Evolutionary conservation across 2,329 filamentous ascomycete genomes (phyloP).

Genomic region (Tothia fuscella): DNA sequence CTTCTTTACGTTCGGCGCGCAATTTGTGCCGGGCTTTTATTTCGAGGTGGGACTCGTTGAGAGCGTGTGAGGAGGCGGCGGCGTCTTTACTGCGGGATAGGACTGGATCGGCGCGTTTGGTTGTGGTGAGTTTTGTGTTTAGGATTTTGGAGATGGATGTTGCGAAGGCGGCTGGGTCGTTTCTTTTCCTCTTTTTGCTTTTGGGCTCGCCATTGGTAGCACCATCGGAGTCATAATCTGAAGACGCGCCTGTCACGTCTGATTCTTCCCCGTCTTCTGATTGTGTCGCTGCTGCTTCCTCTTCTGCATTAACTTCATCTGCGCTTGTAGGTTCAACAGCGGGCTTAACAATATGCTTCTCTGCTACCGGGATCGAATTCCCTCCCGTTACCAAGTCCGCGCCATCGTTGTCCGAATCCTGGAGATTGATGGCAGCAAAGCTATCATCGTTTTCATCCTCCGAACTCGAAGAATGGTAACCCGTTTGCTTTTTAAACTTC

Average conservation of each 20-base stretch:
- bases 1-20: constrained; percentile 65
- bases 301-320: constrained; percentile 16
- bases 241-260: constrained; percentile 22
- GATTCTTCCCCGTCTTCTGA: constrained; percentile 30
- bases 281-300: constrained; percentile 20
- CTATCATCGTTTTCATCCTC: constrained; percentile 34
- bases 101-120: constrained; percentile 81
- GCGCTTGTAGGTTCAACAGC: too few relatives aligned
- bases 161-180: constrained; percentile 83
- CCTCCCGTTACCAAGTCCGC: constrained; percentile 17
- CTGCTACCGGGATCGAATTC: constrained; percentile 5
- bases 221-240: constrained; percentile 20
- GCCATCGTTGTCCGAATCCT: constrained; percentile 28
- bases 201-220: constrained; percentile 18
- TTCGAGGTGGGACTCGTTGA: constrained; percentile 68
- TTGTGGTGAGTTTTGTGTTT: constrained; percentile 70
- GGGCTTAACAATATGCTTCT: too few relatives aligned
- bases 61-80: constrained; percentile 56
- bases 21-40: constrained; percentile 68
- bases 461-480: constrained; percentile 54
- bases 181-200: constrained; percentile 61
- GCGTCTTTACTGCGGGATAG: constrained; percentile 70
- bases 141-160: constrained; percentile 91
- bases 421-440: constrained; percentile 19
- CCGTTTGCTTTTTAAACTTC: constrained; percentile 50